Conservation (phyloP, 257 asterid genomes). For the Osmanthus fragrans region DNA sequence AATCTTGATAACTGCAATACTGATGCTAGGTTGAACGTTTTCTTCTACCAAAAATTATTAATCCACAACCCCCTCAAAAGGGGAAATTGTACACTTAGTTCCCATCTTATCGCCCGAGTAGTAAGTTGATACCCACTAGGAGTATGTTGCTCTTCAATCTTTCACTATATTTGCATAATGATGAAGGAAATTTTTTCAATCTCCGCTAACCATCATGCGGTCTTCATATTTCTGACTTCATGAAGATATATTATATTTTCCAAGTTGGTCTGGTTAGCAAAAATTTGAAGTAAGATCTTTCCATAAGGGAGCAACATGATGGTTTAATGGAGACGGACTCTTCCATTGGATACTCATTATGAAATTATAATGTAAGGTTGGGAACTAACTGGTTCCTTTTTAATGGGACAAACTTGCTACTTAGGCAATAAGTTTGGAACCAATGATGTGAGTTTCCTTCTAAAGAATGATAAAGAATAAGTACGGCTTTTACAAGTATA, state of each 20-base stretch:
- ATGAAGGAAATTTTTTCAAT: not conserved
- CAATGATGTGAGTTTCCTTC: not conserved
- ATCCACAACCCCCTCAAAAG: not conserved
- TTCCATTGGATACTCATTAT: not conserved
- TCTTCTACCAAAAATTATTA: not conserved
- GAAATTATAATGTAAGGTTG: not conserved
- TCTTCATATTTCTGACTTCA: not conserved
- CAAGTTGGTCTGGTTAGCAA: not conserved
- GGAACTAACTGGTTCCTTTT: not conserved
- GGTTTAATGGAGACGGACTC: not conserved
- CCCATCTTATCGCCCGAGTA: not conserved
- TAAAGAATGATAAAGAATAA: not conserved
- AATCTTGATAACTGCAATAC: not conserved
- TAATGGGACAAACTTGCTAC: not conserved
- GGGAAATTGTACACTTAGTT: not conserved
- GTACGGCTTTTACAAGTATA: not conserved
- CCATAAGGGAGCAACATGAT: not conserved
- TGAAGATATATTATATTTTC: not conserved
- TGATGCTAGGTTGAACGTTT: not conserved
- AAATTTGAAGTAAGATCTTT: not conserved
- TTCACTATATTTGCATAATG: not conserved
- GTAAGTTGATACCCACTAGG: not conserved
- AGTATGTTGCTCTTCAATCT: not conserved
- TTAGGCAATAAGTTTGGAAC: not conserved
- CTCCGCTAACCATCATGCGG: not conserved